Evolutionary conservation across 164 flowering plant genomes (phyloP), one percentile per base, ranked within the genome.

Genomic region (Tetrastigma voinierianum): DNA sequence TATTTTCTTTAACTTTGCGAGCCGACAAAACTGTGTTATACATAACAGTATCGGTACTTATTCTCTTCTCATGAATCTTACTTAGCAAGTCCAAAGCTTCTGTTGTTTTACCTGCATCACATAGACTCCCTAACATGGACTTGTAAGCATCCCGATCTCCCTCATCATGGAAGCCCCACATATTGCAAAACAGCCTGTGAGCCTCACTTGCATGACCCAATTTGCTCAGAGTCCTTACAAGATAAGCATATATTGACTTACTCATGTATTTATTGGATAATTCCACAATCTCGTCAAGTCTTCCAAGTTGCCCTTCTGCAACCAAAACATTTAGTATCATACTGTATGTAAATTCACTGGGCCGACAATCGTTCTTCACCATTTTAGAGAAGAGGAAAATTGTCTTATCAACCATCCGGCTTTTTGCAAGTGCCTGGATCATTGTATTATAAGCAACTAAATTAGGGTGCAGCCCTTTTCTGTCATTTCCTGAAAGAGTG

Each of bases 201-300:
- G 97, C 96, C 77, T 95, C 98, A 74, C 81, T 80, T 32, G 91
- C 85, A 79, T 95, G 96, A 19, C 98, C 97, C 63, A 89, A 61
- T 75, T 87, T 85, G 72, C 82, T 84, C 46, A 92, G 69, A 2
- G 89, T 86, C 74, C 84, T 84, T 32, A 92, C 94, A 47, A 95
- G 87, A 73, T 81, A 95, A 2, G 96, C 87, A 74, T 89, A 89
- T 54, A 81, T 83, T 18, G 86, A 70, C 74, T 82, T 84, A 57
- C 71, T 89, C 83, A 92, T 75, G 76, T 74, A 89, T 67, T 84
- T 87, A 67, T 79, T 83, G 5, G 97, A 92, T 65, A 82, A 40
- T 68, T 87, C 83, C 59, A 95, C 78, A 46, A 90, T 81, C 73
- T 89, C 87, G 57, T 87, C 87, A 24, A 95, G 71, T 67, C 77